Conservation (phyloP, 495 filamentous ascomycete genomes). For the Penicillium salamii region DNA sequence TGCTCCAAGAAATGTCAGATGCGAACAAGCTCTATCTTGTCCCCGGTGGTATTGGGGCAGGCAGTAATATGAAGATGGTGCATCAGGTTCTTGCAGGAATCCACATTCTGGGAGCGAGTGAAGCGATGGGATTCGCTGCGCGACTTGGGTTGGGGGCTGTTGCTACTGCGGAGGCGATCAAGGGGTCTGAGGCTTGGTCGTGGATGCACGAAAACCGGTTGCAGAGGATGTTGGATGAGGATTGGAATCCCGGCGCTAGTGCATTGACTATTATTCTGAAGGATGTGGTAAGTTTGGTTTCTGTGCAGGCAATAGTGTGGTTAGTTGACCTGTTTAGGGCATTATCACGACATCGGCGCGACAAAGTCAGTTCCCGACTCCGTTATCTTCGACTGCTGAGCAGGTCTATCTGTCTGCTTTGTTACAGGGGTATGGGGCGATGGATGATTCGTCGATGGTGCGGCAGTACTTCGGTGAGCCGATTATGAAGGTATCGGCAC, state of each 20-base stretch:
- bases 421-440: constrained; percentile 56
- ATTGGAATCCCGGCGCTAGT: constrained; percentile 61
- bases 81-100: constrained; percentile 79
- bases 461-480: constrained; percentile 52
- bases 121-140: constrained; percentile 71
- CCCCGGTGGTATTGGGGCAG: constrained; percentile 67
- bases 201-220: constrained; percentile 84
- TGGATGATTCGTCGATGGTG: constrained; percentile 71
- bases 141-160: constrained; percentile 62
- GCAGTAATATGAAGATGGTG: constrained; percentile 87
- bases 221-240: constrained; percentile 65
- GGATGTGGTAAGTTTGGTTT: constrained; percentile 53
- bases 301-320: neutral
- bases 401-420: constrained; percentile 64
- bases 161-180: constrained; percentile 53
- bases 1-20: constrained; percentile 62
- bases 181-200: constrained; percentile 59
- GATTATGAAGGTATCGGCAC: constrained; percentile 33
- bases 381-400: constrained; percentile 68
- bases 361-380: constrained; percentile 58
- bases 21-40: constrained; percentile 68
- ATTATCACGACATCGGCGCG: constrained; percentile 74
- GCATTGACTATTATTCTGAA: constrained; percentile 77
- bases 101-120: constrained; percentile 69
- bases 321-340: constrained; percentile 32